Percentiles rank a stretch among this genome's conserved stretches.
Conservation (phyloP, 2,329 filamentous ascomycete species). For the Boeremia exigua region DNA sequence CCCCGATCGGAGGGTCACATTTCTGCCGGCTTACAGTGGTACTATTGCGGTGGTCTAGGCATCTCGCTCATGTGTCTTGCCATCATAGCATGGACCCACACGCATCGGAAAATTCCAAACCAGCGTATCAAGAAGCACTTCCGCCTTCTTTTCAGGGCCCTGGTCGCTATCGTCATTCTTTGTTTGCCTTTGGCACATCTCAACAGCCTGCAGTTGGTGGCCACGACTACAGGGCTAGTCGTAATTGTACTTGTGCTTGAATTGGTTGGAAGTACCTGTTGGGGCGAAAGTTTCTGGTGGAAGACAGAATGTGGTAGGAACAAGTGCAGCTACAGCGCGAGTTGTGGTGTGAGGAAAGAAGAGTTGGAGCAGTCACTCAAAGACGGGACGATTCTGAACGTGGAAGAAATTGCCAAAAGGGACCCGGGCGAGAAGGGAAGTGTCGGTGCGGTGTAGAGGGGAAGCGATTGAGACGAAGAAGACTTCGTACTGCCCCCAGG, state of each 20-base stretch:
- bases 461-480: background rate
- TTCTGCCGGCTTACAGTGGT: constrained; percentile 63
- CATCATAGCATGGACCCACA: constrained; percentile 61
- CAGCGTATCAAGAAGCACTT: constrained; percentile 58
- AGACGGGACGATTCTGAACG: constrained; percentile 39
- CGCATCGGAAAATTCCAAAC: constrained; percentile 60
- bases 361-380: constrained; percentile 39
- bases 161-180: constrained; percentile 60
- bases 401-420: constrained; percentile 43
- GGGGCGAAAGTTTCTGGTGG: constrained; percentile 37
- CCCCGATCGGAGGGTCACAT: constrained; percentile 59
- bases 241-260: constrained; percentile 45
- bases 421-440: constrained; percentile 35
- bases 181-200: constrained; percentile 59
- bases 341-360: constrained; percentile 38
- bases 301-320: constrained; percentile 29
- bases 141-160: constrained; percentile 60
- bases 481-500: background rate
- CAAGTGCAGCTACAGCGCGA: constrained; percentile 40
- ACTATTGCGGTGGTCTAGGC: constrained; percentile 68
- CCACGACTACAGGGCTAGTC: constrained; percentile 48
- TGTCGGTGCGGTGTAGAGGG: constrained; percentile 16
- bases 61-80: constrained; percentile 62
- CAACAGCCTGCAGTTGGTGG: constrained; percentile 48
- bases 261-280: constrained; percentile 41